Conservation (phyloP, 129 eudicot species). For the carrot (Daucus carota) region DH1_v3.0 NC_030384.2:48633001-48633500, state of each 20-base stretch:
- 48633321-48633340: conserved; percentile 90
- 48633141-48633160: neutral
- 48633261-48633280: conserved; percentile 59
- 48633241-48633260: conserved; percentile 41
- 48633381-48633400: conserved; percentile 7
- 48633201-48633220: neutral
- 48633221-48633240: conserved; percentile 29
- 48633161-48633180: neutral
- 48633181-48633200: neutral
- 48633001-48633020: conserved; percentile 7
- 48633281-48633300: conserved; percentile 71
- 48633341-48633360: conserved; percentile 55
- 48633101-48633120: conserved; percentile 6
- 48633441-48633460: conserved; percentile 4
- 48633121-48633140: conserved; percentile 3
- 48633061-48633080: neutral
- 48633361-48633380: conserved; percentile 12
- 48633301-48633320: conserved; percentile 73
- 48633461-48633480: conserved; percentile 8
- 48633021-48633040: neutral
- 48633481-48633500: conserved; percentile 19
- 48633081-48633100: conserved; percentile 7
- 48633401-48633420: conserved; percentile 19
- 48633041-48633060: conserved; percentile 3
- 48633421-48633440: conserved; percentile 19